phyloP scores from a whole-genome alignment of 73 alveolate genomes.

The Paramecium caudatum region DNA sequence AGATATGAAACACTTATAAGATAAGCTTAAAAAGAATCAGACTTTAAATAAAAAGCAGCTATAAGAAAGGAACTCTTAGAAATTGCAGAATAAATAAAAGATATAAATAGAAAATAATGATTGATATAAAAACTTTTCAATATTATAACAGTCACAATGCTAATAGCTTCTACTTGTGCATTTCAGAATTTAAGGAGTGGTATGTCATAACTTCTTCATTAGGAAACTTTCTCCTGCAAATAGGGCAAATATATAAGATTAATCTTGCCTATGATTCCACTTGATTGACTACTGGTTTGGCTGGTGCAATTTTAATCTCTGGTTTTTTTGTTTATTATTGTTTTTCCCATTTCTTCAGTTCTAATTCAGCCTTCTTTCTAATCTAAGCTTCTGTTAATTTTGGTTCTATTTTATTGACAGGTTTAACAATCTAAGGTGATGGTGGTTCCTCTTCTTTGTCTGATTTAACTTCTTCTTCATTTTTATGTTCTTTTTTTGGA shows the following conservation, averaged over 20 bases:
- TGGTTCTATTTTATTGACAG: background rate
- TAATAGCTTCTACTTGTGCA: slow-evolving; percentile 52
- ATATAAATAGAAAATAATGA: background rate
- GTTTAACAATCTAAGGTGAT: background rate
- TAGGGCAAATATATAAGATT: slow-evolving; percentile 46
- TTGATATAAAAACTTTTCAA: background rate
- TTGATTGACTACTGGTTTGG: background rate
- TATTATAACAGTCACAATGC: background rate
- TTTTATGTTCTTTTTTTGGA: background rate
- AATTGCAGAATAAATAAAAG: slow-evolving; percentile 43
- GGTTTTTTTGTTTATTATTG: slow-evolving; percentile 19
- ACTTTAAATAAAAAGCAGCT: background rate
- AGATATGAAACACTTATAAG: background rate
- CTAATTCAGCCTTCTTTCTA: slow-evolving; percentile 35
- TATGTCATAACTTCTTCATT: slow-evolving; percentile 39
- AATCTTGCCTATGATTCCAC: slow-evolving; percentile 27
- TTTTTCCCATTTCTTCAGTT: slow-evolving; percentile 57
- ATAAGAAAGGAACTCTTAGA: slow-evolving; percentile 43
- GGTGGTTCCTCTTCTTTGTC: background rate
- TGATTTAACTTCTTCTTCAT: slow-evolving; percentile 21
- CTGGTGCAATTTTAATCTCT: background rate
- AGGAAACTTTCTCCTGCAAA: slow-evolving; percentile 26
- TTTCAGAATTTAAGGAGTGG: slow-evolving; percentile 37
- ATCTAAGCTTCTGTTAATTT: slow-evolving; percentile 47
- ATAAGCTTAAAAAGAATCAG: slow-evolving; percentile 1